phyloP scores from a whole-genome alignment of 768 basidiomycete species.

The Leccinum truebloodii region DNA sequence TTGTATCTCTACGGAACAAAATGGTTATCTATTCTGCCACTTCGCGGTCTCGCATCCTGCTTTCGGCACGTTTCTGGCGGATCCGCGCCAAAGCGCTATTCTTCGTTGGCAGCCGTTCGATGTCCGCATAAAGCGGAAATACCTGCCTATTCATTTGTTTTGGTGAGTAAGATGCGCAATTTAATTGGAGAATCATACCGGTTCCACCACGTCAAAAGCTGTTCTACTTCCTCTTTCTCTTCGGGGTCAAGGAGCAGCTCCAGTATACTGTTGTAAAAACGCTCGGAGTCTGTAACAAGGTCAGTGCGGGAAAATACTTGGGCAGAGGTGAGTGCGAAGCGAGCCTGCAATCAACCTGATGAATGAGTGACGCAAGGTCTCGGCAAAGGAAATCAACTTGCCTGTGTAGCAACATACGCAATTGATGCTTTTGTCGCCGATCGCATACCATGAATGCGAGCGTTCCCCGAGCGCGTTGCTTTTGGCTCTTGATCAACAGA shows the following conservation, averaged over 20 bases:
- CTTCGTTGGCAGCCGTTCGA: background rate
- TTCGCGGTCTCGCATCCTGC: too few relatives aligned
- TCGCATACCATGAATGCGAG: background rate
- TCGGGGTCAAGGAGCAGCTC: background rate
- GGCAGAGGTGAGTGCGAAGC: background rate
- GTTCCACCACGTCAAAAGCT: constrained; percentile 3
- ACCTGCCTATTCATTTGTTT: too few relatives aligned
- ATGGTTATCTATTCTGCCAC: too few relatives aligned
- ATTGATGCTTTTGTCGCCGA: background rate
- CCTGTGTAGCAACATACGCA: too few relatives aligned
- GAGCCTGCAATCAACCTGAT: too few relatives aligned
- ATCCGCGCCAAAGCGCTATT: background rate
- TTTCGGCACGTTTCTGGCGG: background rate
- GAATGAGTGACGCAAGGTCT: too few relatives aligned
- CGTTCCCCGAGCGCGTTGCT: background rate
- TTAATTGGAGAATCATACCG: background rate
- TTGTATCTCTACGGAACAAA: too few relatives aligned
- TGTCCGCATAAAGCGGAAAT: background rate
- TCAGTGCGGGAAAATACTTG: constrained; percentile 1
- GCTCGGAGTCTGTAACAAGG: background rate
- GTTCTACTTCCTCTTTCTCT: background rate
- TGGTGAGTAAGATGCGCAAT: background rate
- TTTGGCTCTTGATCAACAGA: background rate
- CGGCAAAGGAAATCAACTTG: too few relatives aligned
- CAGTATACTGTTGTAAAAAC: constrained; percentile 1